Percentiles rank a stretch among this genome's conserved stretches.
phyloP scores from a whole-genome alignment of 768 basidiomycete species.

The Boletus edulis region DNA sequence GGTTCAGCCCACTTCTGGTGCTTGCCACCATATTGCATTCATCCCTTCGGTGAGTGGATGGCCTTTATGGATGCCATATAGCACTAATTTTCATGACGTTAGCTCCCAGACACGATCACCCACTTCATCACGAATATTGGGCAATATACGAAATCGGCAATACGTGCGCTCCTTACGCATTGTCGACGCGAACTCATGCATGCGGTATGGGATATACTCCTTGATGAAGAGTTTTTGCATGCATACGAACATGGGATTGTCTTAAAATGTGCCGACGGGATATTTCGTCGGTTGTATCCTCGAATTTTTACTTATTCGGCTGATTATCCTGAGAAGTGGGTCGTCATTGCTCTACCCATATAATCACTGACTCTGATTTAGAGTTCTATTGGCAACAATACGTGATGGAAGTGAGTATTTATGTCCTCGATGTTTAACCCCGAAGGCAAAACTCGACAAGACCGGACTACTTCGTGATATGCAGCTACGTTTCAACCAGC shows the following conservation, averaged over 20 bases:
- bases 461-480: constrained; percentile 14
- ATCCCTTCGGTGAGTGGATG: neutral
- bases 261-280: neutral
- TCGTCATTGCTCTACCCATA: no score
- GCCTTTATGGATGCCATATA: neutral
- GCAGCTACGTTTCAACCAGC: neutral
- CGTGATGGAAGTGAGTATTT: neutral
- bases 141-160: neutral
- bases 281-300: neutral
- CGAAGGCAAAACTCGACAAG: neutral
- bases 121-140: neutral
- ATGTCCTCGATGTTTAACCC: neutral
- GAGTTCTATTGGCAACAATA: neutral
- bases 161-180: neutral
- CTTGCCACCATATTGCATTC: neutral
- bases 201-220: neutral
- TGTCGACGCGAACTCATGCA: neutral
- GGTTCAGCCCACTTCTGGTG: neutral
- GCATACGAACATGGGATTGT: neutral
- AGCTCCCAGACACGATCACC: neutral
- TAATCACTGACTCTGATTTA: neutral
- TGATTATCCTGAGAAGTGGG: no score
- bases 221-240: neutral
- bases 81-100: neutral
- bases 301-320: neutral